Base-by-base conservation (phyloP, 129 eudicot species). In the Flaveria sonorensis region DNA sequence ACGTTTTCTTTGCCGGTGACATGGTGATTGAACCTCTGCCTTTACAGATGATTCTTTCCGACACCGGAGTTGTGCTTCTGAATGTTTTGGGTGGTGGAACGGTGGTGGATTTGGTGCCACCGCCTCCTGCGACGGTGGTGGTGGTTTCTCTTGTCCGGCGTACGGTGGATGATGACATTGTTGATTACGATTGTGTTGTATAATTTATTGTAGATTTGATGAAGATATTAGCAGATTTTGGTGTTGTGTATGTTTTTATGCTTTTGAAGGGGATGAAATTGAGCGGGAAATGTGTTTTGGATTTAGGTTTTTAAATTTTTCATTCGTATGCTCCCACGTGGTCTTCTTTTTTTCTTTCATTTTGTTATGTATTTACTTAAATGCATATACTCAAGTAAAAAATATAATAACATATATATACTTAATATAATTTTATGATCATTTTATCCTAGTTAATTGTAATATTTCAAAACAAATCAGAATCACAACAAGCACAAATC, bases 1-100 rank as follows among this genome's bases (percentile, higher is more conserved):
- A 83, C 70, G 79, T 89, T 94, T 53, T 95, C 99, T 71, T 95
- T 95, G 4, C 96, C 97, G 19, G 83, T 45, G 89, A 56, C 48
- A 78, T 83, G n/a, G 32, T 83, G 72, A 77, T 71, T 19, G 83
- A 53, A 7, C 71, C 81, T 56, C 63, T 75, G 13, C 71, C 67
- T 0, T 69, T 47, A 26, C 66, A 39, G 52, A 68, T 21, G 21
- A 78, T 23, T 61, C 82, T 79, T 51, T 81, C 82, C 0, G 92
- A 71, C 53, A 86, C 11, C 7, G 98, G 97, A 67, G 96, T 87
- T 61, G 82, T 76, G 74, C 84, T 60, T 87, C 85, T 87, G 67
- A 78, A 4, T 68, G 87, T 74, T 59, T 71, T 80, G 7, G 86
- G 23, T 21, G 86, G 15, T 11, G 71, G 62, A 80, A 82, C 76